Base-by-base conservation (phyloP, 208 protist species). In the Kentomonas sorsogonicus region DNA sequence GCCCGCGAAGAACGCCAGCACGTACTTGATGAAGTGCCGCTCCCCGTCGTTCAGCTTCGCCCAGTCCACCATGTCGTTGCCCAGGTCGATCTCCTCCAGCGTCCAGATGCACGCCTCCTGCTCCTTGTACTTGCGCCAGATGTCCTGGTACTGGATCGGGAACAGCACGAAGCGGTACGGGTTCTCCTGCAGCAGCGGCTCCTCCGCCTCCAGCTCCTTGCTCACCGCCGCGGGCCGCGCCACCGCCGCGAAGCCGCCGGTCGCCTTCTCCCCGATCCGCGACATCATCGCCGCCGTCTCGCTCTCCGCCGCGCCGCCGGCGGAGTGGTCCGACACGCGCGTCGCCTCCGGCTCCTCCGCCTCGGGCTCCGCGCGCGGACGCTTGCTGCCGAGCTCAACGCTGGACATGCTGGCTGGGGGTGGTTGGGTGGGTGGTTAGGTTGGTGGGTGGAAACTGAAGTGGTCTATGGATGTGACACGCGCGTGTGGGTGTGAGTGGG, bases 121-220 rank as follows among this genome's bases (percentile, higher is more conserved):
- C 78, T 99, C 97, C 90, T 99, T 99, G 86, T 99, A 99, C 91
- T 99, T 98, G 66, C 97, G 66, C 98, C 98, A 99, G 31, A 99
- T 95, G 41, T 97, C 91, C 30, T 74, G 74, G 74, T 99, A 93
- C 72, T 98, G 77, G 69, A 99, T 98, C 36, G 98, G 98, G 74
- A 99, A 99, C 30, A 99, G 69, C 38, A 99, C 98, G 63, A 97
- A 99, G 56, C 98, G 96, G 65, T 93, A 69, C 25, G 91, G 87
- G 77, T 99, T 99, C 45, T 97, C 93, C 57, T 71, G 91, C 40
- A 98, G 85, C 26, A 99, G 70, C 44, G 95, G 96, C 83, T 99
- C 97, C 45, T 93, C 74, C 38, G 33, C 61, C 20, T 46, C 56
- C 53, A 74, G 40, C 16, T 26, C 57, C 25, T 59, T 51, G 25